These are phyloP conservation scores for Bothriochloa decipiens DNA, from an alignment of 176 grass and related monocot genomes.

Conservation along the genomic window DNA sequence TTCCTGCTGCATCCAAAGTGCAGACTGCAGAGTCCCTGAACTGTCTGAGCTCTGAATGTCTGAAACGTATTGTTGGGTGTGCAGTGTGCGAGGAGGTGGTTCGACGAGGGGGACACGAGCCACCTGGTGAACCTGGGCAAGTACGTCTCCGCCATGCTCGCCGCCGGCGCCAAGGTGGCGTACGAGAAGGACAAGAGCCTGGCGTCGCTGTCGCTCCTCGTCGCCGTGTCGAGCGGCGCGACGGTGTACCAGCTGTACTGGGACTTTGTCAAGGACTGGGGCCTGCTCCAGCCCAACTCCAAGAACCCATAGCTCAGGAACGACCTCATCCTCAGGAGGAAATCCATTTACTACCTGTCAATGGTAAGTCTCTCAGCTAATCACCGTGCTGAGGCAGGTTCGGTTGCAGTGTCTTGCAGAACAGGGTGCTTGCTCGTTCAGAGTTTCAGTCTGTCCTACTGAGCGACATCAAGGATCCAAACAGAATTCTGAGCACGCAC, in stretches of 20 bases:
- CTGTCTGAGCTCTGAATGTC: neutral
- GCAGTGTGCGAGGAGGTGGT: conserved; percentile 89
- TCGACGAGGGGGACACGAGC: conserved; percentile 66
- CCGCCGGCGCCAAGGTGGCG: conserved; percentile 73
- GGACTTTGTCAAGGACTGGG: conserved; percentile 94
- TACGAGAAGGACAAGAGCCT: conserved; percentile 77
- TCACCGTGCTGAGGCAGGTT: neutral
- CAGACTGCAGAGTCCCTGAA: neutral
- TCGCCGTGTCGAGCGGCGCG: conserved; percentile 60
- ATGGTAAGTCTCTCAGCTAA: conserved; percentile 53
- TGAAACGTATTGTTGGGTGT: neutral
- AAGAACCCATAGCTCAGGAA: conserved; percentile 85
- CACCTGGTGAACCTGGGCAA: conserved; percentile 84
- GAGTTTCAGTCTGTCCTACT: neutral
- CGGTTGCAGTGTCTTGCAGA: conserved; percentile 12
- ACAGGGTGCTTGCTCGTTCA: neutral
- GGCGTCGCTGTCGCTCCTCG: conserved; percentile 58
- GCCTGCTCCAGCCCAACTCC: conserved; percentile 68
- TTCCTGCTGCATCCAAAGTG: neutral
- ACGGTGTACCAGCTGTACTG: conserved; percentile 89
- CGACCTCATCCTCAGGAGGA: conserved; percentile 69
- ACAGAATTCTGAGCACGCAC: neutral
- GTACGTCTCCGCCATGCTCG: conserved; percentile 89
- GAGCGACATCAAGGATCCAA: neutral
- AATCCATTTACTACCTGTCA: conserved; percentile 73